These are phyloP conservation scores for Trypethelium eluteriae DNA, from an alignment of 495 filamentous ascomycete genomes.

Conservation along the genomic window DNA sequence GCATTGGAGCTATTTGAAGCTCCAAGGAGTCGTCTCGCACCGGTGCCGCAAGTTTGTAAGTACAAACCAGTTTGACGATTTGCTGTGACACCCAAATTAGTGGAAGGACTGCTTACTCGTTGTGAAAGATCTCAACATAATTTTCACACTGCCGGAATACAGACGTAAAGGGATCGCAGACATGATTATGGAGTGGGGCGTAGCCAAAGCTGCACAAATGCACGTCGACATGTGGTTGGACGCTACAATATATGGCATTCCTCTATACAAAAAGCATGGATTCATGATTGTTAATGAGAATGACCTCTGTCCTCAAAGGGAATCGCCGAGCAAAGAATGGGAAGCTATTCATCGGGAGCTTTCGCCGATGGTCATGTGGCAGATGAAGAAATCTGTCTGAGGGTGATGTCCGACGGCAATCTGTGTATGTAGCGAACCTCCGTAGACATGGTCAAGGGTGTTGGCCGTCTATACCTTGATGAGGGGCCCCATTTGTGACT, in stretches of 20 bases:
- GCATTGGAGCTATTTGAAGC: conserved; percentile 11
- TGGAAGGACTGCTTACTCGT: neutral
- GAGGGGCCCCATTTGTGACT: too few relatives aligned
- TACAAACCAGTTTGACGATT: neutral
- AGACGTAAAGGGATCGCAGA: conserved; percentile 1
- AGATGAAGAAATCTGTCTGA: neutral
- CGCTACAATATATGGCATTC: conserved; percentile 8
- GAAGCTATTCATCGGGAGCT: neutral
- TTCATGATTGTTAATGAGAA: conserved; percentile 17
- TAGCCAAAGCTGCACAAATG: conserved; percentile 4
- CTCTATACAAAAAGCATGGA: conserved; percentile 10
- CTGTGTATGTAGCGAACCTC: too few relatives aligned
- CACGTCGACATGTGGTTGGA: conserved; percentile 14
- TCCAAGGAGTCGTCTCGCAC: neutral
- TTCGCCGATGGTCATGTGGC: neutral
- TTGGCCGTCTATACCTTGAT: too few relatives aligned
- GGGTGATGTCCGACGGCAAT: too few relatives aligned
- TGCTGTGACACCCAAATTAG: too few relatives aligned
- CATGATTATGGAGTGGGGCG: conserved; percentile 12
- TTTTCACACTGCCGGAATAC: conserved; percentile 15
- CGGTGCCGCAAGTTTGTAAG: conserved; percentile 13
- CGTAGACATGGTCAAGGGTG: too few relatives aligned
- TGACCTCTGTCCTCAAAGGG: conserved; percentile 14
- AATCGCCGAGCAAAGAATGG: conserved; percentile 10
- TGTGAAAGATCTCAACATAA: conserved; percentile 11